Conservation (phyloP, 768 basidiomycete species). For the Lanmaoa pseudosensibilis region DNA sequence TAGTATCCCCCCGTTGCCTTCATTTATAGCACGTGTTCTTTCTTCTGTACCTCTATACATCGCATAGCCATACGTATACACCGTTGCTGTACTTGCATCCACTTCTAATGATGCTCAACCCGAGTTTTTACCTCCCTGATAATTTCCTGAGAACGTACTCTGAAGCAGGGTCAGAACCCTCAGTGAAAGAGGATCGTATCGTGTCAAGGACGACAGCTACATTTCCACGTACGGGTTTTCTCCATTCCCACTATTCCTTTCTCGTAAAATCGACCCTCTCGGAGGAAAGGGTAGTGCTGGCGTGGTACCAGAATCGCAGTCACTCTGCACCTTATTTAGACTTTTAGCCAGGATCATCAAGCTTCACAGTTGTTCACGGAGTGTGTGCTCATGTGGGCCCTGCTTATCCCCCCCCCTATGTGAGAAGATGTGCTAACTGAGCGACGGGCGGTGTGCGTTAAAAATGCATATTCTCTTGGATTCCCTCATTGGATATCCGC, state of each 20-base stretch:
- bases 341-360: slow-evolving; percentile 26
- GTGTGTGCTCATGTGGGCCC: slow-evolving; percentile 4
- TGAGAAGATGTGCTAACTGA: slow-evolving; percentile 15
- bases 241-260: slow-evolving; percentile 7
- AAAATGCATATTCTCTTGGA: slow-evolving; percentile 24
- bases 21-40: slow-evolving; percentile 19
- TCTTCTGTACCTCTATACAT: slow-evolving; percentile 27
- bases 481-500: slow-evolving; percentile 11
- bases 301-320: slow-evolving; percentile 13
- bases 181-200: slow-evolving; percentile 8
- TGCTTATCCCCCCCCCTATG: slow-evolving; percentile 20
- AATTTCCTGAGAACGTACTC: neutral
- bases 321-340: slow-evolving; percentile 21
- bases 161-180: slow-evolving; percentile 11
- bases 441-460: slow-evolving; percentile 27
- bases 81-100: slow-evolving; percentile 18
- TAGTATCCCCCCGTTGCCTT: slow-evolving; percentile 1
- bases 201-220: neutral
- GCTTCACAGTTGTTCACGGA: slow-evolving; percentile 10
- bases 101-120: slow-evolving; percentile 19
- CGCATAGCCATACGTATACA: slow-evolving; percentile 20
- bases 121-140: neutral
- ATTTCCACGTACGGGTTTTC: slow-evolving; percentile 11
- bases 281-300: slow-evolving; percentile 12
- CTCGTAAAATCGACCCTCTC: slow-evolving; percentile 2